Conservation (phyloP, 345 rosid species). For the Citrus inodora region DNA sequence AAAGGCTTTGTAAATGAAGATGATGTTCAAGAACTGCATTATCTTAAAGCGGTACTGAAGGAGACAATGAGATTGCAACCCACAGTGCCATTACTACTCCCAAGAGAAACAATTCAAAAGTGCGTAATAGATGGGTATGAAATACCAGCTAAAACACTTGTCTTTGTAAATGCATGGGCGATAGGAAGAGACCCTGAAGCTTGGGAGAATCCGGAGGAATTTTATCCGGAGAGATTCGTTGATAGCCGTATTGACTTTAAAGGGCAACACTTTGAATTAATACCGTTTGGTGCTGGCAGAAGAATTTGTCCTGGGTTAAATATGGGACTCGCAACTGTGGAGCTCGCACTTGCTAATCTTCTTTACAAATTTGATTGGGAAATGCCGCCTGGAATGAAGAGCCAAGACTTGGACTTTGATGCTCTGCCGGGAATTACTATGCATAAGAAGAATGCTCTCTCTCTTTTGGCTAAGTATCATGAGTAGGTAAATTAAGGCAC, state of each 20-base stretch:
- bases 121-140: conserved; percentile 20
- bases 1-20: conserved; percentile 24
- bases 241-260: conserved; percentile 8
- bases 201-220: conserved; percentile 27
- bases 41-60: conserved; percentile 33
- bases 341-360: conserved; percentile 22
- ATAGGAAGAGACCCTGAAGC: conserved; percentile 39
- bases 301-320: conserved; percentile 28
- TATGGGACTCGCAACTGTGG: conserved; percentile 10
- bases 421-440: neutral
- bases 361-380: conserved; percentile 26
- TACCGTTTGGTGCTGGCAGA: conserved; percentile 32
- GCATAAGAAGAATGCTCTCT: conserved; percentile 13
- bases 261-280: conserved; percentile 24
- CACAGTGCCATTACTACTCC: conserved; percentile 20
- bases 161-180: conserved; percentile 29
- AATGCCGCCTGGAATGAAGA: conserved; percentile 16
- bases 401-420: conserved; percentile 15
- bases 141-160: conserved; percentile 19
- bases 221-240: conserved; percentile 25
- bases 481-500: neutral
- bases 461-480: neutral
- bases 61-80: conserved; percentile 34
- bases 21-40: conserved; percentile 10
- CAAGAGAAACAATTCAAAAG: conserved; percentile 21